phyloP scores from a whole-genome alignment of 2,329 filamentous ascomycete genomes.

The Tolypocladium pustulatum region DNA sequence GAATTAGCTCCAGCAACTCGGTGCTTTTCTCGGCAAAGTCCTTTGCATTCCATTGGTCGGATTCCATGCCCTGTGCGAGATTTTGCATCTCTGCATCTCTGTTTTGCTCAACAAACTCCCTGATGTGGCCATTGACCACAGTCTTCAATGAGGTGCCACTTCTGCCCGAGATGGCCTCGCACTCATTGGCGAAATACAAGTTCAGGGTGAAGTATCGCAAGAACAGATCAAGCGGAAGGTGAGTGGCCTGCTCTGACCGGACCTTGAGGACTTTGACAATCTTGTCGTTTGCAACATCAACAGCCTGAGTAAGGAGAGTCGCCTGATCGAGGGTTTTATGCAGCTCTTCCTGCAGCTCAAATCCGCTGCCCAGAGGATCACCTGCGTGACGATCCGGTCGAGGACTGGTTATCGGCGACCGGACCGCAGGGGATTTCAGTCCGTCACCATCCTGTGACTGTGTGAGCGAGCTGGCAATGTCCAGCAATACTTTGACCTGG shows the following conservation, averaged over 20 bases:
- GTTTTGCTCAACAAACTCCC: slow-evolving; percentile 63
- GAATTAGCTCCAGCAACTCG: slow-evolving; percentile 49
- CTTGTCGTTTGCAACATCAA: slow-evolving; percentile 71
- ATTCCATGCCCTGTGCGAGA: slow-evolving; percentile 67
- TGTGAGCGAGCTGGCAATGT: slow-evolving; percentile 72
- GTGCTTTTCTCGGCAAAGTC: slow-evolving; percentile 59
- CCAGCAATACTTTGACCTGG: slow-evolving; percentile 88
- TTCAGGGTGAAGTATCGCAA: slow-evolving; percentile 76
- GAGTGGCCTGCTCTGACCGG: slow-evolving; percentile 60
- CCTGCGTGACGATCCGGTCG: slow-evolving; percentile 20
- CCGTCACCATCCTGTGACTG: slow-evolving; percentile 27
- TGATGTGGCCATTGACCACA: slow-evolving; percentile 72
- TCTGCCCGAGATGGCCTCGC: slow-evolving; percentile 72
- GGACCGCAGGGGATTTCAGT: slow-evolving; percentile 35
- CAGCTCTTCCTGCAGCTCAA: slow-evolving; percentile 60
- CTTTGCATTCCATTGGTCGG: slow-evolving; percentile 68
- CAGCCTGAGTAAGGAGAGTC: slow-evolving; percentile 67
- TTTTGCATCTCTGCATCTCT: slow-evolving; percentile 64
- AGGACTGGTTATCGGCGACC: slow-evolving; percentile 44
- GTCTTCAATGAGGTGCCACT: slow-evolving; percentile 67
- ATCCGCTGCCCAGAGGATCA: slow-evolving; percentile 13
- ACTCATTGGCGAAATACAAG: slow-evolving; percentile 74
- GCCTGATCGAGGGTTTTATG: slow-evolving; percentile 68
- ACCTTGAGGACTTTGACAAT: slow-evolving; percentile 68
- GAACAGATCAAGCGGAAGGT: slow-evolving; percentile 58